phyloP scores from a whole-genome alignment of 2,329 filamentous ascomycete genomes.

The Orbilia brochopaga region DNA sequence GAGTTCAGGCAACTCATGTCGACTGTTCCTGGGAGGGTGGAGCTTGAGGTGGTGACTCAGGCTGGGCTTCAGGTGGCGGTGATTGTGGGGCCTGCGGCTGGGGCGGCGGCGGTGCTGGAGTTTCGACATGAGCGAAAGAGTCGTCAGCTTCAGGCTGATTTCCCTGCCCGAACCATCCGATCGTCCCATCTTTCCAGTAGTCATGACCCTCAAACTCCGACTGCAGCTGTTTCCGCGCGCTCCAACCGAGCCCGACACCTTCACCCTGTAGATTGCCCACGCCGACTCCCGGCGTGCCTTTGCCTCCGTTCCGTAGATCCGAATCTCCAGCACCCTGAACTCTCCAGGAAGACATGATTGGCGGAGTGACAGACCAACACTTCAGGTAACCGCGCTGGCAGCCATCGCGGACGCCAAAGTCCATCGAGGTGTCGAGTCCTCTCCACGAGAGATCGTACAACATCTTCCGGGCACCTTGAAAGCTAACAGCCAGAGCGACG shows the following conservation, averaged over 20 bases:
- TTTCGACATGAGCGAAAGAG: slow-evolving; percentile 12
- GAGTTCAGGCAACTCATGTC: no score
- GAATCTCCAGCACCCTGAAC: slow-evolving; percentile 43
- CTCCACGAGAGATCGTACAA: slow-evolving; percentile 47
- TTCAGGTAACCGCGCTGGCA: slow-evolving; percentile 35
- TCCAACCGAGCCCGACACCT: slow-evolving; percentile 41
- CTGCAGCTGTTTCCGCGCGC: slow-evolving; percentile 29
- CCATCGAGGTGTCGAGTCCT: slow-evolving; percentile 40
- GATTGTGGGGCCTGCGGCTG: background rate
- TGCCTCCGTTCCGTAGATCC: slow-evolving; percentile 45
- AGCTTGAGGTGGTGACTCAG: background rate
- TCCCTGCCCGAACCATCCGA: slow-evolving; percentile 33
- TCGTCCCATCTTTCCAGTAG: slow-evolving; percentile 43
- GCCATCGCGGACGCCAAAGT: slow-evolving; percentile 43
- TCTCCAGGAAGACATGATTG: slow-evolving; percentile 47
- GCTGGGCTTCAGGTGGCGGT: background rate
- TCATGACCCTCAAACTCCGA: slow-evolving; percentile 20
- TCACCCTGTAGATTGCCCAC: slow-evolving; percentile 42
- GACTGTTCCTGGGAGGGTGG: background rate
- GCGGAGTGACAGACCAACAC: slow-evolving; percentile 42
- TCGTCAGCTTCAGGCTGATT: slow-evolving; percentile 32
- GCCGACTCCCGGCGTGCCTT: slow-evolving; percentile 27
- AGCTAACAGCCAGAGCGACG: slow-evolving; percentile 43
- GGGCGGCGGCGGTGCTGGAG: slow-evolving; percentile 1
- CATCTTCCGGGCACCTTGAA: slow-evolving; percentile 40